Conservation (phyloP, 768 basidiomycete species). For the Tremella mesenterica region DNA sequence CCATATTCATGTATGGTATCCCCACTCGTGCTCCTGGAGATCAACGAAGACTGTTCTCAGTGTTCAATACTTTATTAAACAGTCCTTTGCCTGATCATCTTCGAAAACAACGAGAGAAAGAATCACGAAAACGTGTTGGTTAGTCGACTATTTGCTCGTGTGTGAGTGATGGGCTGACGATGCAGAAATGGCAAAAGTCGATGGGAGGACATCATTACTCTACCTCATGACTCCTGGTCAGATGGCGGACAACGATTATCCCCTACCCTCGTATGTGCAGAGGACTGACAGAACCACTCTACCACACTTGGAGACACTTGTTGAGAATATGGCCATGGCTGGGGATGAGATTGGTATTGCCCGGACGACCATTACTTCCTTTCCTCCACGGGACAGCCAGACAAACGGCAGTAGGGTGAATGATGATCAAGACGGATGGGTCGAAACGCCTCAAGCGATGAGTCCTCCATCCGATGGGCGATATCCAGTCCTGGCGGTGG, state of each 20-base stretch:
- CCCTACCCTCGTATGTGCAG: slow-evolving; percentile 73
- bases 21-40: slow-evolving; percentile 92
- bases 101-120: slow-evolving; percentile 44
- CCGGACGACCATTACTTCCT: background rate
- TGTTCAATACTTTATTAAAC: slow-evolving; percentile 72
- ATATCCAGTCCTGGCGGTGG: slow-evolving; percentile 63
- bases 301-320: too few species aligned
- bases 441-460: slow-evolving; percentile 61
- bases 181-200: slow-evolving; percentile 18
- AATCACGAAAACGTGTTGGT: slow-evolving; percentile 47
- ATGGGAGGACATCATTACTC: slow-evolving; percentile 57
- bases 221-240: slow-evolving; percentile 71
- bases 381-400: background rate
- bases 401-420: background rate
- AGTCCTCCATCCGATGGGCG: slow-evolving; percentile 20
- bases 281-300: slow-evolving; percentile 39
- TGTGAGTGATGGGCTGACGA: slow-evolving; percentile 50
- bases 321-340: background rate
- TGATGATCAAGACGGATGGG: slow-evolving; percentile 54
- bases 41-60: slow-evolving; percentile 70
- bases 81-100: slow-evolving; percentile 62
- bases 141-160: slow-evolving; percentile 9
- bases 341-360: background rate
- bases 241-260: slow-evolving; percentile 93
- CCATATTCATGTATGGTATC: slow-evolving; percentile 76